phyloP scores from a whole-genome alignment of 2,329 filamentous ascomycete genomes.

The Stemphylium lycopersici region DNA sequence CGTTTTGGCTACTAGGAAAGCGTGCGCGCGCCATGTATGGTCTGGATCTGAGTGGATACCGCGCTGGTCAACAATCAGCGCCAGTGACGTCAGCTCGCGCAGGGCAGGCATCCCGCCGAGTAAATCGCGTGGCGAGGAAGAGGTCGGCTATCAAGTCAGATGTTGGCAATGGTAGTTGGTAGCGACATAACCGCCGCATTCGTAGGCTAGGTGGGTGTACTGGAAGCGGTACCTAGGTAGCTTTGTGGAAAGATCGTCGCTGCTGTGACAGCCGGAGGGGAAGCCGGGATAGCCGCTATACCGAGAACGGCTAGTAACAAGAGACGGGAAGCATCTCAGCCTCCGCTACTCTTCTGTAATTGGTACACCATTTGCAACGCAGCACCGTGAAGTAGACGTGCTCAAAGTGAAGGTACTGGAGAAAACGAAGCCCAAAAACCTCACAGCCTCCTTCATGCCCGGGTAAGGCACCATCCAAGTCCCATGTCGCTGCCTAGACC shows the following conservation, averaged over 20 bases:
- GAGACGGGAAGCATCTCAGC: not conserved
- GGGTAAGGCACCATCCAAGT: slow-evolving; percentile 6
- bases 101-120: not conserved
- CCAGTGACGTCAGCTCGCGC: slow-evolving; percentile 34
- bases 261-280: slow-evolving; percentile 2
- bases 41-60: slow-evolving; percentile 12
- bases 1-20: slow-evolving; percentile 7
- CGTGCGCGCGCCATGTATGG: slow-evolving; percentile 11
- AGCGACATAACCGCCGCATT: not conserved
- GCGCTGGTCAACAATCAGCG: slow-evolving; percentile 31
- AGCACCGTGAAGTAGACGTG: not conserved
- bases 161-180: not conserved
- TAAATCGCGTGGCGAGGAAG: not conserved
- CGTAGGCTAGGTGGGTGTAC: not conserved
- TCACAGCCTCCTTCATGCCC: not conserved
- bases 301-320: not conserved
- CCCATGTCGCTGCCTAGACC: slow-evolving; percentile 21
- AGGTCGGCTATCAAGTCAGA: not conserved
- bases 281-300: not conserved
- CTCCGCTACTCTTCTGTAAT: not conserved
- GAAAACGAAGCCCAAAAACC: not conserved
- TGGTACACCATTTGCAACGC: slow-evolving; percentile 2
- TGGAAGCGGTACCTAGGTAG: not conserved
- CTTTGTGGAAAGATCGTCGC: slow-evolving; percentile 9
- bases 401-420: slow-evolving; percentile 3